phyloP scores from a whole-genome alignment of 2,329 filamentous ascomycete species.

The Neurospora sp. region DNA sequence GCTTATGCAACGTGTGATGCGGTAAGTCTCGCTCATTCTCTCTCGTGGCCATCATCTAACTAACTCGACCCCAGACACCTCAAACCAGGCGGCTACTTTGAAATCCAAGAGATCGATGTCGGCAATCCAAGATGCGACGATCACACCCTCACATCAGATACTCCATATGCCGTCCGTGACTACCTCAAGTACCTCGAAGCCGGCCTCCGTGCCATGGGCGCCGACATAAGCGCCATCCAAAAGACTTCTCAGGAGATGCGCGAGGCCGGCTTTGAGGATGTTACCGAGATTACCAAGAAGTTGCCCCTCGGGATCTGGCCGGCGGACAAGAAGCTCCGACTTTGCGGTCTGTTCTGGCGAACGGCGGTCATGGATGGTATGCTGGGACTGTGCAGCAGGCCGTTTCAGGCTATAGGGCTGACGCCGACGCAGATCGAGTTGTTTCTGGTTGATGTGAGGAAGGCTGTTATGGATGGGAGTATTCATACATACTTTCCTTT shows the following conservation, averaged over 20 bases:
- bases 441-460: constrained; percentile 26
- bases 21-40: constrained; percentile 22
- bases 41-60: not conserved
- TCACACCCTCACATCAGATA: constrained; percentile 26
- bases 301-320: constrained; percentile 41
- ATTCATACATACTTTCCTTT: constrained; percentile 24
- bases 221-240: constrained; percentile 31
- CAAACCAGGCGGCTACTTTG: constrained; percentile 42
- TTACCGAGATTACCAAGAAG: constrained; percentile 28
- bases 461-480: constrained; percentile 21
- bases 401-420: constrained; percentile 25
- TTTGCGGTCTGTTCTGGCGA: constrained; percentile 36
- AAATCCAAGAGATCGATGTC: constrained; percentile 38
- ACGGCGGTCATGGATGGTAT: constrained; percentile 29
- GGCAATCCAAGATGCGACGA: constrained; percentile 34
- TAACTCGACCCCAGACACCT: constrained; percentile 29
- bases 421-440: constrained; percentile 26
- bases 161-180: constrained; percentile 37
- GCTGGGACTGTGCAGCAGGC: constrained; percentile 20
- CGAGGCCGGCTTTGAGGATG: constrained; percentile 31
- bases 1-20: constrained; percentile 33
- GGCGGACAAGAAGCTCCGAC: constrained; percentile 29
- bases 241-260: constrained; percentile 26
- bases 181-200: constrained; percentile 31
- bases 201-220: constrained; percentile 32